Percentiles rank a stretch among this genome's conserved stretches.
Evolutionary conservation across 2,329 filamentous ascomycete genomes (phyloP).

Genomic region (Lecanicillium sp.): DNA sequence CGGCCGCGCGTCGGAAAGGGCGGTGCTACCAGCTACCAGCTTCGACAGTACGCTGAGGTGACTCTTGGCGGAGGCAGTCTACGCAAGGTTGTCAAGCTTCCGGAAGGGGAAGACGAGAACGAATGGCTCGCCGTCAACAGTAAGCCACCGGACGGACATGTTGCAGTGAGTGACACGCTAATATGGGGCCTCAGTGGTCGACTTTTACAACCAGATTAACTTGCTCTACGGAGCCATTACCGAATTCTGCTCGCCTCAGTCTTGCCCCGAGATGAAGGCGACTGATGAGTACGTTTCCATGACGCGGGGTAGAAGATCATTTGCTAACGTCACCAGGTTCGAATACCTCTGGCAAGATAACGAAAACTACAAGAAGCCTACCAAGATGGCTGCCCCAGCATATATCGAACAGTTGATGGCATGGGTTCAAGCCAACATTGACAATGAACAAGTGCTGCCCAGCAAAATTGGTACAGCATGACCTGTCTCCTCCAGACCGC

Average conservation of each 20-base stretch:
- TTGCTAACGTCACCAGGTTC: slow-evolving; percentile 53
- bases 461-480: slow-evolving; percentile 67
- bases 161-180: background rate
- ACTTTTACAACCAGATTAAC: slow-evolving; percentile 99
- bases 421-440: slow-evolving; percentile 93
- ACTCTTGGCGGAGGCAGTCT: slow-evolving; percentile 91
- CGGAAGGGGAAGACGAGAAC: slow-evolving; percentile 94
- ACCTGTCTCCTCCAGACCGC: slow-evolving; percentile 14
- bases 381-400: slow-evolving; percentile 94
- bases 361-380: slow-evolving; percentile 89
- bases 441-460: slow-evolving; percentile 94
- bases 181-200: slow-evolving; percentile 65
- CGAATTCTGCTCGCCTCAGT: slow-evolving; percentile 95
- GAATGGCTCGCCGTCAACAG: slow-evolving; percentile 98
- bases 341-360: slow-evolving; percentile 99
- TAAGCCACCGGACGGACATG: slow-evolving; percentile 36
- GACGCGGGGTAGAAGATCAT: background rate
- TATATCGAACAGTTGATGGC: slow-evolving; percentile 98
- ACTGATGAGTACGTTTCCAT: slow-evolving; percentile 76
- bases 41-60: slow-evolving; percentile 96
- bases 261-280: slow-evolving; percentile 99
- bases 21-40: slow-evolving; percentile 79
- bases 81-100: slow-evolving; percentile 92
- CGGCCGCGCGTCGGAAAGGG: slow-evolving; percentile 84
- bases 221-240: slow-evolving; percentile 97